Evolutionary conservation across 2,329 filamentous ascomycete genomes (phyloP).

Genomic region (Sporothrix luriei): DNA sequence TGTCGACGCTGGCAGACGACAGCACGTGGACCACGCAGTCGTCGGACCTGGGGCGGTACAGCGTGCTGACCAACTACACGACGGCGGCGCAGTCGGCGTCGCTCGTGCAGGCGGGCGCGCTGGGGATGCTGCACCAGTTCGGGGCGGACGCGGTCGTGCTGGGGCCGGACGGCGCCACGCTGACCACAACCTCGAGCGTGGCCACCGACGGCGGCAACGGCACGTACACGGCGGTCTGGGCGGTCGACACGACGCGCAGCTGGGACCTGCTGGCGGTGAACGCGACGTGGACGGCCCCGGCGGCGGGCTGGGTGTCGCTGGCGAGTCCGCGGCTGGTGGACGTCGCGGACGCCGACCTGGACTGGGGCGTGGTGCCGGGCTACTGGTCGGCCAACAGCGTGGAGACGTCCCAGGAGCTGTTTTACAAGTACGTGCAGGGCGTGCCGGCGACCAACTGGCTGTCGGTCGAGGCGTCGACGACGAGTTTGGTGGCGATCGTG

Average conservation of each 20-base stretch:
- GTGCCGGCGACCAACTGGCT: constrained; percentile 23
- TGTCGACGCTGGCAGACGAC: not conserved
- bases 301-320: constrained; percentile 30
- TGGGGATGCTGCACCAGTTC: constrained; percentile 21
- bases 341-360: constrained; percentile 24
- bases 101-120: constrained; percentile 8
- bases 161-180: not conserved
- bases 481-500: constrained; percentile 30
- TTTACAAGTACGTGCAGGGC: constrained; percentile 32
- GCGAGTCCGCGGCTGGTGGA: constrained; percentile 28
- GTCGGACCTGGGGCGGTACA: constrained; percentile 8
- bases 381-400: constrained; percentile 31
- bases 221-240: constrained; percentile 29
- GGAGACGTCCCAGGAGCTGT: constrained; percentile 16
- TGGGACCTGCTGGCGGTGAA: constrained; percentile 31
- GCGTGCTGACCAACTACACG: constrained; percentile 24
- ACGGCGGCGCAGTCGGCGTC: constrained; percentile 8
- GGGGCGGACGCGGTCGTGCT: not conserved
- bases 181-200: constrained; percentile 11
- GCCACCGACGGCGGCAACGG: constrained; percentile 13
- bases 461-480: constrained; percentile 28
- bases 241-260: constrained; percentile 27
- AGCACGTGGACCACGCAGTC: constrained; percentile 18
- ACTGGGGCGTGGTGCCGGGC: constrained; percentile 32
- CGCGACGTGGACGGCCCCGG: constrained; percentile 28